These are phyloP conservation scores for Candida khao-thaluensis DNA, from an alignment of 805 yeast genomes.

Conservation along the genomic window DNA sequence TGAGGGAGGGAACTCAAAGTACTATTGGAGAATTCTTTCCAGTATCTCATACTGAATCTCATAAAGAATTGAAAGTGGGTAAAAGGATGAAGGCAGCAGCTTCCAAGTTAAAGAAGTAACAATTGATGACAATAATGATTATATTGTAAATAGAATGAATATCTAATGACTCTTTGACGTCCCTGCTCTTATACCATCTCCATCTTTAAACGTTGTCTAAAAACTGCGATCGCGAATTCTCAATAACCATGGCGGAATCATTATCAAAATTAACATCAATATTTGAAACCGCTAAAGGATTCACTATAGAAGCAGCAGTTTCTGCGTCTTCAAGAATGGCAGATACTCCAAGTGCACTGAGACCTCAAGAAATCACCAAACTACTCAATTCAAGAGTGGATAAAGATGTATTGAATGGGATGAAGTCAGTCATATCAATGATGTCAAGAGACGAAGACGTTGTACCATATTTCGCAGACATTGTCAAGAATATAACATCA, in stretches of 20 bases:
- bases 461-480: constrained; percentile 68
- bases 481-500: constrained; percentile 82
- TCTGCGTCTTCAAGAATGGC: constrained; percentile 67
- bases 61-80: constrained; percentile 50
- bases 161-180: too few relatives aligned
- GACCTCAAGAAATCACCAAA: constrained; percentile 64
- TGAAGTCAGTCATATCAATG: constrained; percentile 41
- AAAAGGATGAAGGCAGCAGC: constrained; percentile 64
- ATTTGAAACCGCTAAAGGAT: constrained; percentile 74
- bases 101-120: constrained; percentile 33
- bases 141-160: too few relatives aligned
- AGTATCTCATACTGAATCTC: constrained; percentile 48
- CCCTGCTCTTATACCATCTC: too few relatives aligned
- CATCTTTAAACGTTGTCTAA: too few relatives aligned
- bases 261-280: constrained; percentile 59
- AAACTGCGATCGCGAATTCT: too few relatives aligned
- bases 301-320: constrained; percentile 81
- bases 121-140: too few relatives aligned
- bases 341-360: constrained; percentile 58
- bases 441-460: constrained; percentile 43
- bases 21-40: constrained; percentile 70
- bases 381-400: constrained; percentile 68
- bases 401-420: constrained; percentile 45
- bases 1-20: constrained; percentile 53
- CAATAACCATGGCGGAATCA: not conserved